Evolutionary conservation across 1,139 yeast species (phyloP).

Genomic region (Candida neerlandica): DNA sequence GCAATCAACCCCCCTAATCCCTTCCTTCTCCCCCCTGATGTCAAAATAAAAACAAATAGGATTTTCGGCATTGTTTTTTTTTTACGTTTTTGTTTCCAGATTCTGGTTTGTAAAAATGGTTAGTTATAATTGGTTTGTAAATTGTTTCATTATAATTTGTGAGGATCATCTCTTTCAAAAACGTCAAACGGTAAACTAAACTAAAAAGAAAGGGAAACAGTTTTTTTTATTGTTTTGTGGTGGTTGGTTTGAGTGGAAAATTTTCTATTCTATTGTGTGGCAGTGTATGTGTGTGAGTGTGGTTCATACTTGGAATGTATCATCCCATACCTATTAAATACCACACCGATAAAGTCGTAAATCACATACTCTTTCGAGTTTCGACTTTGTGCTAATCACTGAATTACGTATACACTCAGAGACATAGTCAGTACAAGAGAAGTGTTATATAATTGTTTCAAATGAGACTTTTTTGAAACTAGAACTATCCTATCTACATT

Average conservation of each 20-base stretch:
- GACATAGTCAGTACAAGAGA: no score
- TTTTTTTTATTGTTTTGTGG: not conserved
- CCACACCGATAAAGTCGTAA: not conserved
- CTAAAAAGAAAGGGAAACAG: no score
- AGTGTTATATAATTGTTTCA: not conserved
- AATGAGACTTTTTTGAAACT: not conserved
- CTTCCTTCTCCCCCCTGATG: not conserved
- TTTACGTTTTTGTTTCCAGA: no score
- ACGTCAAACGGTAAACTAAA: no score
- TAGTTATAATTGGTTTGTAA: no score
- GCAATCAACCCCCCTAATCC: no score
- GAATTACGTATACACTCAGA: no score
- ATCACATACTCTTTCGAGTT: not conserved
- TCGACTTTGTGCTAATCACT: not conserved
- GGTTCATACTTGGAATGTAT: not conserved
- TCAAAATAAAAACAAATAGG: not conserved
- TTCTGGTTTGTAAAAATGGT: no score
- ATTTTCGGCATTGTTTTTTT: not conserved
- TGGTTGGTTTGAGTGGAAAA: not conserved
- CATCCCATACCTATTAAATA: not conserved
- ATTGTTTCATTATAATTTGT: no score
- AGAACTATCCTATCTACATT: no score
- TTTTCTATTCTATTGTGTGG: not conserved
- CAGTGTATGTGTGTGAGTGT: not conserved
- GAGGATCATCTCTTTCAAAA: no score